phyloP scores from a whole-genome alignment of 2,329 filamentous ascomycete genomes.

The Pestalotiopsis sp. region DNA sequence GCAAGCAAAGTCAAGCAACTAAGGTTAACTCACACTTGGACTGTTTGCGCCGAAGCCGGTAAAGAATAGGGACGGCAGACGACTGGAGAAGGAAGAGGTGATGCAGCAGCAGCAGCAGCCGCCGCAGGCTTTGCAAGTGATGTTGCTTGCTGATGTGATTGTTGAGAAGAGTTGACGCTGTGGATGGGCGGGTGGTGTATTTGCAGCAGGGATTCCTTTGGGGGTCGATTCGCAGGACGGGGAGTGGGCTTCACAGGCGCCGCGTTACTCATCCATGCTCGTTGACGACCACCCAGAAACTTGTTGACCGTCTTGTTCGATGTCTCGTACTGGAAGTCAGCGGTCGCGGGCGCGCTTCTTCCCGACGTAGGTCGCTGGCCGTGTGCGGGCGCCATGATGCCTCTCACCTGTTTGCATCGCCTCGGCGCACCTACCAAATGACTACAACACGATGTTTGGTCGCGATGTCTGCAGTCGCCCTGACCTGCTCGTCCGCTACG shows the following conservation, averaged over 20 bases:
- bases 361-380: conserved; percentile 5
- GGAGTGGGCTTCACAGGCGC: conserved; percentile 29
- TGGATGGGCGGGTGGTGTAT: not conserved
- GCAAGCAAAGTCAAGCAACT: not conserved
- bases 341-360: conserved; percentile 13
- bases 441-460: not conserved
- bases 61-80: not conserved
- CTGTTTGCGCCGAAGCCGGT: not conserved
- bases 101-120: not conserved
- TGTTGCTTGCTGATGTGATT: conserved; percentile 12
- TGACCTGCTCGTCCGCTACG: not conserved
- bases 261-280: conserved; percentile 32
- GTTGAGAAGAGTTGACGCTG: conserved; percentile 11
- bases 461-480: not conserved
- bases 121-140: not conserved
- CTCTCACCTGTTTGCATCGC: conserved; percentile 12
- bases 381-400: conserved; percentile 12
- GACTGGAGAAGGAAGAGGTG: not conserved
- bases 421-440: not conserved
- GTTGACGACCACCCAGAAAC: conserved; percentile 37
- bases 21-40: conserved; percentile 1
- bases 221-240: conserved; percentile 21
- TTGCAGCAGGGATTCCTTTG: conserved; percentile 1
- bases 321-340: conserved; percentile 31
- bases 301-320: conserved; percentile 42